Conservation (phyloP, 768 basidiomycete species). For the Boletus coccyginus region DNA sequence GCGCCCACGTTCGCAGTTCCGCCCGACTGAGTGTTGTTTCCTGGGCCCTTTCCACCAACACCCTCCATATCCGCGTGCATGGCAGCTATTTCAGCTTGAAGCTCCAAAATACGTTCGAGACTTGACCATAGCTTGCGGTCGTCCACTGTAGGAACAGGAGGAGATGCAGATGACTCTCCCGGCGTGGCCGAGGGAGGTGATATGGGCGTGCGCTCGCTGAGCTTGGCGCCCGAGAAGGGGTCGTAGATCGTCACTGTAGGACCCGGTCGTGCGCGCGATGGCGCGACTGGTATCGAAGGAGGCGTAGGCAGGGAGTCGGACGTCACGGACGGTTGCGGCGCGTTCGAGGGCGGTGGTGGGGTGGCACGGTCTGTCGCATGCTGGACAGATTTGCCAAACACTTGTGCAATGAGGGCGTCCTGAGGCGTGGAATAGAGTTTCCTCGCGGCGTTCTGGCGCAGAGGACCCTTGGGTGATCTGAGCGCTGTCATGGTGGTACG, state of each 20-base stretch:
- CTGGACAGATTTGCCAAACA: conserved; percentile 13
- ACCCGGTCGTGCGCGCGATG: neutral
- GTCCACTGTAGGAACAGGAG: conserved; percentile 16
- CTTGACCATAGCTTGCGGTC: conserved; percentile 65
- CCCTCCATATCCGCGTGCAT: conserved; percentile 79
- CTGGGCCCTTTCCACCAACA: conserved; percentile 29
- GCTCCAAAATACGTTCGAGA: conserved; percentile 63
- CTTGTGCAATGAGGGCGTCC: conserved; percentile 57
- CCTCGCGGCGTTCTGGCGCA: neutral
- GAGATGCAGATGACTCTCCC: conserved; percentile 1
- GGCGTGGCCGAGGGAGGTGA: conserved; percentile 6
- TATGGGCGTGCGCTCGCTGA: conserved; percentile 19
- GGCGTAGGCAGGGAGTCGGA: conserved; percentile 14
- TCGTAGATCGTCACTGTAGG: conserved; percentile 27
- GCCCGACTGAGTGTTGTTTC: conserved; percentile 1
- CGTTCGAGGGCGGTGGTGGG: neutral
- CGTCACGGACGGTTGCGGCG: conserved; percentile 10
- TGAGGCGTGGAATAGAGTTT: conserved; percentile 51
- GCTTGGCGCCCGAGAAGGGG: conserved; percentile 31
- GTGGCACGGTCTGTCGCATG: neutral
- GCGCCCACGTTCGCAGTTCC: neutral
- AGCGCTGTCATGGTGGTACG: neutral
- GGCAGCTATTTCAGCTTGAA: conserved; percentile 68
- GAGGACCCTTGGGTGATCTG: neutral
- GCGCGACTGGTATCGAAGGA: conserved; percentile 4